Evolutionary conservation across 441 rosid species (phyloP).

Genomic region (Manihot esculenta): DNA sequence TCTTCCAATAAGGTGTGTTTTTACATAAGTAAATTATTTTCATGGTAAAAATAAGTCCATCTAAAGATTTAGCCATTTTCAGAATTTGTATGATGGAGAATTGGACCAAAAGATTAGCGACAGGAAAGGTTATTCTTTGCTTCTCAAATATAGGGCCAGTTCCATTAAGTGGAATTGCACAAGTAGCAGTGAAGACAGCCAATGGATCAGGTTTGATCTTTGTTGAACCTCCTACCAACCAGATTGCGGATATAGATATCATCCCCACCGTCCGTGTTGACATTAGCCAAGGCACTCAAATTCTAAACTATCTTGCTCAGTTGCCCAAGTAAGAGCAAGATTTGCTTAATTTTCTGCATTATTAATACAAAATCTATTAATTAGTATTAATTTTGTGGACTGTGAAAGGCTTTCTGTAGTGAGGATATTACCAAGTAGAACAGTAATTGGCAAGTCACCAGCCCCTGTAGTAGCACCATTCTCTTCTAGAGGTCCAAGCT

Average conservation of each 20-base stretch:
- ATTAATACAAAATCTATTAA: too few species aligned
- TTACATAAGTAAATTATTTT: too few species aligned
- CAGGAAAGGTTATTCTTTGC: constrained; percentile 50
- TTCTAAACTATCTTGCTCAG: constrained; percentile 37
- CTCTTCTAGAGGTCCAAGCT: constrained; percentile 71
- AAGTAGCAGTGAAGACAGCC: constrained; percentile 46
- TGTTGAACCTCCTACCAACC: constrained; percentile 49
- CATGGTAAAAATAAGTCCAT: too few species aligned
- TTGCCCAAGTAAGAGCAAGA: constrained; percentile 26
- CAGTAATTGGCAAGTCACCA: constrained; percentile 38
- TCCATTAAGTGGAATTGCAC: constrained; percentile 40
- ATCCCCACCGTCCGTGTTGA: constrained; percentile 52
- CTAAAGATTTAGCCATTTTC: not conserved
- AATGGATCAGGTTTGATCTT: constrained; percentile 53
- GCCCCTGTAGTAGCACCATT: constrained; percentile 64
- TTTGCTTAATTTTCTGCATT: too few species aligned
- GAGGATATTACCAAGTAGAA: constrained; percentile 42
- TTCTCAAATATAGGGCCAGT: constrained; percentile 50
- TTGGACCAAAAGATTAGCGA: constrained; percentile 40
- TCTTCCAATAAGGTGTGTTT: not conserved
- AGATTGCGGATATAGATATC: constrained; percentile 42
- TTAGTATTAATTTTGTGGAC: too few species aligned
- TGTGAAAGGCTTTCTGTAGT: constrained; percentile 30
- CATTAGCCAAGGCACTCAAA: constrained; percentile 43
- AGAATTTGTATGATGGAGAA: constrained; percentile 44